Evolutionary conservation across 176 grass and related monocot species (phyloP).

Genomic region (Pharus latifolius): DNA sequence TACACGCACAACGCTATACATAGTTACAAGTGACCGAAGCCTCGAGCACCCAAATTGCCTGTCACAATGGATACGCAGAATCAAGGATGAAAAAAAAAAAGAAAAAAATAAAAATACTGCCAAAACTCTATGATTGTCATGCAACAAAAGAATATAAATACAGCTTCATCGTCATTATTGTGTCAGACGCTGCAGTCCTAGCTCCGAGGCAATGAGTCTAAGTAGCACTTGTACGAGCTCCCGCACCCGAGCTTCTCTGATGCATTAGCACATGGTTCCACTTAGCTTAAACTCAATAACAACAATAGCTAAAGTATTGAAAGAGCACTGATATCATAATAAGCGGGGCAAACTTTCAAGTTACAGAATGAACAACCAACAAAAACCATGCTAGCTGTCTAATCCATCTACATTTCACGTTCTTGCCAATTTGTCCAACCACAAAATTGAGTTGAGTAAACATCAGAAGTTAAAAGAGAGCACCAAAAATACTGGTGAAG

Average conservation of each 20-base stretch:
- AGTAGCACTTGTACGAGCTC: conserved; percentile 88
- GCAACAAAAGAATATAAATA: conserved; percentile 13
- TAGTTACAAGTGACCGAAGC: conserved; percentile 14
- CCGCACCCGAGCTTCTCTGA: conserved; percentile 78
- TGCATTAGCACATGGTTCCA: conserved; percentile 12
- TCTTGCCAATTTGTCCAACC: too few relatives aligned
- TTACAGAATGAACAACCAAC: too few relatives aligned
- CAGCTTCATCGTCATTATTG: conserved; percentile 30
- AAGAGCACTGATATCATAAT: too few relatives aligned
- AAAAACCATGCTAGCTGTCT: too few relatives aligned
- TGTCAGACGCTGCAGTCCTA: conserved; percentile 52
- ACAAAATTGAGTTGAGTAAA: too few relatives aligned
- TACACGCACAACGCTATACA: conserved; percentile 31
- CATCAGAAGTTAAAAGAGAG: too few relatives aligned
- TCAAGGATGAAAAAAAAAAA: conserved; percentile 5
- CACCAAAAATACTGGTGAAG: too few relatives aligned
- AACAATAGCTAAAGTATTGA: background rate
- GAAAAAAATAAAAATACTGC: background rate
- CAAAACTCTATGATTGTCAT: conserved; percentile 16
- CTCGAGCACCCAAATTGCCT: background rate
- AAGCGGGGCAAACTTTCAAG: too few relatives aligned
- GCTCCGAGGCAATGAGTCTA: conserved; percentile 61
- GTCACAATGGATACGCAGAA: conserved; percentile 13
- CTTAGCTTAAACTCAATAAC: conserved; percentile 1
- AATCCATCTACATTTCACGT: too few relatives aligned